These are phyloP conservation scores for Barbarea vulgaris DNA, from an alignment of 345 rosid species.

Conservation along the genomic window DNA sequence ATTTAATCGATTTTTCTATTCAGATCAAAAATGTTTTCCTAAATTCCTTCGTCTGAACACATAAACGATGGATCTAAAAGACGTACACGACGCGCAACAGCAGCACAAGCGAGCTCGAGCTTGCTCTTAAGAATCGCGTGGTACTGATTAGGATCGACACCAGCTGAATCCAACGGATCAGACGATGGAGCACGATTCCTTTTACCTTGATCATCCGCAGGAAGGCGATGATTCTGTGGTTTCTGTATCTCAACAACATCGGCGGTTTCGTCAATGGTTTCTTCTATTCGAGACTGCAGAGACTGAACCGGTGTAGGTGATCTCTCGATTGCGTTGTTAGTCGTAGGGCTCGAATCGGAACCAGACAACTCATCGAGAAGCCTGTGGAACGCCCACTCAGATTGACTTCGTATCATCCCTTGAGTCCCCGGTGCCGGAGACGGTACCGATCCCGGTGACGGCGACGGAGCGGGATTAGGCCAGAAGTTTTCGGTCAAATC, in stretches of 20 bases:
- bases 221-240: constrained; percentile 17
- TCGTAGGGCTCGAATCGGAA: constrained; percentile 40
- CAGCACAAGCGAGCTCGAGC: constrained; percentile 84
- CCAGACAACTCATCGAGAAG: constrained; percentile 51
- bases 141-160: constrained; percentile 50
- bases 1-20: neutral
- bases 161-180: constrained; percentile 37
- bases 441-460: constrained; percentile 25
- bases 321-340: constrained; percentile 36
- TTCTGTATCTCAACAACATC: constrained; percentile 56
- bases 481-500: constrained; percentile 72
- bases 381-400: constrained; percentile 75
- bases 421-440: constrained; percentile 10
- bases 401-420: constrained; percentile 61
- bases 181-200: constrained; percentile 32
- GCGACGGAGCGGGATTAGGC: constrained; percentile 41
- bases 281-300: constrained; percentile 28
- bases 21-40: neutral
- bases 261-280: constrained; percentile 38
- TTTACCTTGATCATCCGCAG: constrained; percentile 14
- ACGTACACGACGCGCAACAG: constrained; percentile 50
- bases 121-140: constrained; percentile 68
- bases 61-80: neutral
- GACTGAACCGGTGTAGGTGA: constrained; percentile 40
- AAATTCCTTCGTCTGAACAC: constrained; percentile 7